phyloP scores from a whole-genome alignment of 2,329 filamentous ascomycete genomes.

The Fusarium sulawesiense region DNA sequence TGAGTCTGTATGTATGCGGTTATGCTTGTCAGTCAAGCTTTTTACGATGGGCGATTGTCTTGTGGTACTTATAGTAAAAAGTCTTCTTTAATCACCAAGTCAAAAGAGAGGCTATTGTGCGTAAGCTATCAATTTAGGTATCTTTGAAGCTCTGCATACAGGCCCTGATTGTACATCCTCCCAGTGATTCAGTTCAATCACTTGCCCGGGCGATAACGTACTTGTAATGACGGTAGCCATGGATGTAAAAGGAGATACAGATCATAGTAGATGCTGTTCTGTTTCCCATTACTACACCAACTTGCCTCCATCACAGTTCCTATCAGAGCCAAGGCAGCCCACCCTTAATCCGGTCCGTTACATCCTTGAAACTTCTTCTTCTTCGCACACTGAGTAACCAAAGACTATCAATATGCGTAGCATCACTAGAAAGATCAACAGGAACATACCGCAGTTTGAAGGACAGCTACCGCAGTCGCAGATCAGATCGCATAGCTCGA shows the following conservation, averaged over 20 bases:
- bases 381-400: not conserved
- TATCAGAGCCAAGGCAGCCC: too few species aligned
- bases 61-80: not conserved
- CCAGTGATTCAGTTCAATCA: not conserved
- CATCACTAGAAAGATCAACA: fast-evolving
- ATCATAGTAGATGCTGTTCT: not conserved
- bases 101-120: not conserved
- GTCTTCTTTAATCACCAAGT: fast-evolving
- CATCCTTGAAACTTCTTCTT: not conserved
- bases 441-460: not conserved
- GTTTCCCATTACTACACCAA: not conserved
- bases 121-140: not conserved
- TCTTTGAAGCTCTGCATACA: not conserved
- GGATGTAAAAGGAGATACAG: not conserved
- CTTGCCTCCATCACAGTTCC: not conserved
- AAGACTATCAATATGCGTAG: not conserved
- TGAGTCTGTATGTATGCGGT: too few species aligned
- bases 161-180: not conserved
- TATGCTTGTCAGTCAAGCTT: not conserved
- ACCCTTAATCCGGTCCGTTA: not conserved
- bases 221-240: not conserved
- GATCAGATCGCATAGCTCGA: not conserved
- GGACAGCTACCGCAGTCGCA: not conserved
- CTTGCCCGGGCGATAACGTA: not conserved
- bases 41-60: not conserved